Evolutionary conservation across 768 basidiomycete species (phyloP).

Genomic region (Tremella mesenterica): DNA sequence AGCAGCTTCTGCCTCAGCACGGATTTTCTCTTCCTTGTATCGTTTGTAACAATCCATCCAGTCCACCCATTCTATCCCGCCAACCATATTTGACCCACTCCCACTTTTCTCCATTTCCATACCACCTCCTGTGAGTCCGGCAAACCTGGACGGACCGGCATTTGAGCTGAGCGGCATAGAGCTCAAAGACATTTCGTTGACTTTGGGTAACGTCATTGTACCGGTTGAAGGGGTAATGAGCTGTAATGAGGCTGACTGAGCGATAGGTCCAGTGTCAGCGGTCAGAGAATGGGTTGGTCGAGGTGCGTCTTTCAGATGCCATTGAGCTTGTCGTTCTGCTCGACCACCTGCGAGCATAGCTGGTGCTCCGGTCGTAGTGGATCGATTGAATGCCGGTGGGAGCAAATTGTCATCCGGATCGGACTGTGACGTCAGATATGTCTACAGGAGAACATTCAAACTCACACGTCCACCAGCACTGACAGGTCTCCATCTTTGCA

Average conservation of each 20-base stretch:
- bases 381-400: conserved; percentile 32
- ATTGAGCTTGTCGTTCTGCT: conserved; percentile 17
- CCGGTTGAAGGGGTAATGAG: background rate
- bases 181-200: background rate
- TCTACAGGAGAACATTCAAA: too few species aligned
- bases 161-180: conserved; percentile 6
- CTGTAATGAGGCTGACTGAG: conserved; percentile 5
- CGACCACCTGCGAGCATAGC: conserved; percentile 28
- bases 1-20: conserved; percentile 31
- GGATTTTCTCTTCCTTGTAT: conserved; percentile 47
- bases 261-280: background rate
- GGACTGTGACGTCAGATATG: too few species aligned
- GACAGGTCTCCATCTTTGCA: conserved; percentile 45
- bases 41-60: conserved; percentile 48
- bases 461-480: conserved; percentile 16
- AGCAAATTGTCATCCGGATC: conserved; percentile 8
- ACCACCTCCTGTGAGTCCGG: background rate
- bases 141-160: conserved; percentile 15
- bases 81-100: conserved; percentile 23
- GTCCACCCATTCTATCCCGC: conserved; percentile 48
- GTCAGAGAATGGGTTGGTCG: background rate
- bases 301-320: conserved; percentile 9
- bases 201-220: background rate
- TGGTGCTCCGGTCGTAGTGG: conserved; percentile 29
- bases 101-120: conserved; percentile 16